Conservation (phyloP, 371 early-diverging fungal genomes). For the Mortierella sp. region DNA sequence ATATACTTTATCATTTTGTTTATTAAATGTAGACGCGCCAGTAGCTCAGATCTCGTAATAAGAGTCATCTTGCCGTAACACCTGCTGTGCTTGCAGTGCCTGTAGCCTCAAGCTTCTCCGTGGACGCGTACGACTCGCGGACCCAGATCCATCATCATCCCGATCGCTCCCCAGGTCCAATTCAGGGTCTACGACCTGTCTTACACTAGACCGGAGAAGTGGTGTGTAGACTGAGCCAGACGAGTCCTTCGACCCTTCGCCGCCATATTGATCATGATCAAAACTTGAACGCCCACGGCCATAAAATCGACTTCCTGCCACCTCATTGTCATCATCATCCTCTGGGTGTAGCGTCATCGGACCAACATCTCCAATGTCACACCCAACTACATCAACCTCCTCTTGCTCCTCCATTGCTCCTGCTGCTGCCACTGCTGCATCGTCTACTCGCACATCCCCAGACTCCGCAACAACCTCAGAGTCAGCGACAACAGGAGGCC, state of each 20-base stretch:
- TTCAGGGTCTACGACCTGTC: slow-evolving; percentile 19
- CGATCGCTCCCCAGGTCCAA: slow-evolving; percentile 16
- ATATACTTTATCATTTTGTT: neutral
- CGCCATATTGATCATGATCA: neutral
- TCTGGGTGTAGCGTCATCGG: neutral
- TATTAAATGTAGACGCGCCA: neutral
- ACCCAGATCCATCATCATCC: slow-evolving; percentile 27
- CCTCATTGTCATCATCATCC: neutral
- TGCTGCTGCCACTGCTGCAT: neutral
- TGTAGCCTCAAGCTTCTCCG: slow-evolving; percentile 27
- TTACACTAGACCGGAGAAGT: slow-evolving; percentile 12
- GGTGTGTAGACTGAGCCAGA: slow-evolving; percentile 1
- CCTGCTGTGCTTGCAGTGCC: slow-evolving; percentile 22
- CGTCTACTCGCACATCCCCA: neutral
- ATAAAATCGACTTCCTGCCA: neutral
- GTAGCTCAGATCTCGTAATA: neutral
- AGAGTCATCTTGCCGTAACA: neutral
- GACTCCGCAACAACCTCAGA: neutral
- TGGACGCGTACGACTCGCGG: slow-evolving; percentile 36
- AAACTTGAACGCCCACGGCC: neutral
- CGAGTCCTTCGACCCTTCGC: neutral
- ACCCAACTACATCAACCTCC: neutral
- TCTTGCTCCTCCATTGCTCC: neutral
- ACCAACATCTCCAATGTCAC: neutral
- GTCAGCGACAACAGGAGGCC: neutral